Base-by-base conservation (phyloP, 116 monocot species). In the Dioscorea cayenensis region DNA sequence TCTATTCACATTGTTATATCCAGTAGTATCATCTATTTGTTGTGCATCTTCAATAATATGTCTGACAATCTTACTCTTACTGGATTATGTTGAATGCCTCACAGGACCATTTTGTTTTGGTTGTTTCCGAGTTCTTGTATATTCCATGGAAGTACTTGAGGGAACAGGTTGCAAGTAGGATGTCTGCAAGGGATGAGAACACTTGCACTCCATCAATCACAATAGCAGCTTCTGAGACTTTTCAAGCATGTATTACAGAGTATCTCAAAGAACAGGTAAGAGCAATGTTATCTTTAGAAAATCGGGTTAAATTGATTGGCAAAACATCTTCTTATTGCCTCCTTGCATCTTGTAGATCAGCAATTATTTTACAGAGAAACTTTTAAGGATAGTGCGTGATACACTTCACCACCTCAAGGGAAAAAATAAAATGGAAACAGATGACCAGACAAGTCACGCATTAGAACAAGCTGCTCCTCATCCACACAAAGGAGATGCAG, bases 81-180 rank as follows among this genome's bases (percentile, higher is more conserved):
- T 38, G 5, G 12, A 43, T 29, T 28, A 22, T 64, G 18, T 63
- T 10, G 28, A 25, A 71, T 73, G 49, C 14, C 36, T 77, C 66
- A 68, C 92, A 95, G 95, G 95, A 95, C 66, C 92, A 92, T 78
- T 95, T 95, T 81, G 68, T 91, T 64, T 67, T 89, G 49, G 85
- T 92, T 62, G 92, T 85, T 23, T 95, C 95, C 16, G 91, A 95
- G 67, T 95, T 89, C 65, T 65, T 92, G 75, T 92, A 92, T 71
- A 81, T 92, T 60, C 95, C 95, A 51, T 92, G 95, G 92, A 92
- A 92, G 71, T 85, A 81, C 63, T 77, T 75, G 67, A 75, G 73
- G 59, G 83, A 89, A 37, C 81, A 87, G 74, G 70, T 82, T 76
- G 71, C 82, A 10, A 36, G 16, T 32, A 77, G 55, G 51, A 63